Evolutionary conservation across 2,329 filamentous ascomycete species (phyloP).

Genomic region (Beauveria sp.): DNA sequence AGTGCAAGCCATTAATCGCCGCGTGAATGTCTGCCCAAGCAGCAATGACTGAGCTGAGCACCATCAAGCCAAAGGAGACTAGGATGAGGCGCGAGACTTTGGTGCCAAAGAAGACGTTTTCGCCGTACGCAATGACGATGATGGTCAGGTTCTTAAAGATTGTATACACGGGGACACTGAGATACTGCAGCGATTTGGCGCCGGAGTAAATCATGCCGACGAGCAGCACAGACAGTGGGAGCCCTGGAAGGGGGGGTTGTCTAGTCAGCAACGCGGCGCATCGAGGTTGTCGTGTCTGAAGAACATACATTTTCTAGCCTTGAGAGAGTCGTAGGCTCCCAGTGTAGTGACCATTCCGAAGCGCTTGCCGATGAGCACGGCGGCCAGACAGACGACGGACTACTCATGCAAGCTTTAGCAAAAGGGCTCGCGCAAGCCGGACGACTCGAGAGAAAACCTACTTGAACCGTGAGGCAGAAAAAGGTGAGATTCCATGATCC

Average conservation of each 20-base stretch:
- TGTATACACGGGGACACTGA: slow-evolving; percentile 96
- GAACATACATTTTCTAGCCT: slow-evolving; percentile 80
- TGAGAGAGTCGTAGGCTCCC: slow-evolving; percentile 74
- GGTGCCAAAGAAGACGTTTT: slow-evolving; percentile 96
- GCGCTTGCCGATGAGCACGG: slow-evolving; percentile 78
- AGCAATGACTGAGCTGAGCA: slow-evolving; percentile 85
- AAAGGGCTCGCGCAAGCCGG: neutral
- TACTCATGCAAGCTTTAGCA: slow-evolving; percentile 29
- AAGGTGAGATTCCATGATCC: slow-evolving; percentile 92
- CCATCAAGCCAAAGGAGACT: slow-evolving; percentile 94
- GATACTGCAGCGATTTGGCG: slow-evolving; percentile 89
- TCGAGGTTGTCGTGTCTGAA: neutral
- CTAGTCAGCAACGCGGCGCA: slow-evolving; percentile 14
- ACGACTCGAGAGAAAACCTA: slow-evolving; percentile 36
- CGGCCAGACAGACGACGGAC: slow-evolving; percentile 81
- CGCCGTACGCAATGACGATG: slow-evolving; percentile 96
- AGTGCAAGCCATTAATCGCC: slow-evolving; percentile 55
- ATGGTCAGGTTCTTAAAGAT: slow-evolving; percentile 99
- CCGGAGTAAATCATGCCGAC: slow-evolving; percentile 99
- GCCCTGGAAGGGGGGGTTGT: slow-evolving; percentile 55
- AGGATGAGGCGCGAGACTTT: slow-evolving; percentile 80
- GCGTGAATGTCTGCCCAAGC: slow-evolving; percentile 96
- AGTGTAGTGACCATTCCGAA: slow-evolving; percentile 74
- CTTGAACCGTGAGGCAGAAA: slow-evolving; percentile 87
- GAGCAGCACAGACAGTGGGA: slow-evolving; percentile 88